Evolutionary conservation across 257 asterid genomes (phyloP).

Genomic region (Forsythia suspensa): DNA sequence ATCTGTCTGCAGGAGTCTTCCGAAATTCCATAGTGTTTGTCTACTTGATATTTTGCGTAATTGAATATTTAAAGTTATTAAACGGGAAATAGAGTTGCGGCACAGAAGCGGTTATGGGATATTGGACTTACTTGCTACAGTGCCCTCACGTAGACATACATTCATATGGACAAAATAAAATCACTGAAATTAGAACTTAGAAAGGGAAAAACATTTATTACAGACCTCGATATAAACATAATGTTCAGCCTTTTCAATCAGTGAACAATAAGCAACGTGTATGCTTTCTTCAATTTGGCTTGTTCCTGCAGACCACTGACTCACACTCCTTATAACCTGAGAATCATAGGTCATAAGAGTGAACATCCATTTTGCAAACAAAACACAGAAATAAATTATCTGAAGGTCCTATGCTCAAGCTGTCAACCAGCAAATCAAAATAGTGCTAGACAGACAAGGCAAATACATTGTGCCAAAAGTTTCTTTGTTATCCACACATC

Average conservation of each 20-base stretch:
- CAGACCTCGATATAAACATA: conserved; percentile 87
- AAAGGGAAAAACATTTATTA: conserved; percentile 8
- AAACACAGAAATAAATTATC: conserved; percentile 4
- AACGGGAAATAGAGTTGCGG: neutral
- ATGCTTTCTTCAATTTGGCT: conserved; percentile 94
- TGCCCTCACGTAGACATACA: neutral
- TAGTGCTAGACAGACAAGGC: neutral
- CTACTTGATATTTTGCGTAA: neutral
- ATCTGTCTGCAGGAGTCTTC: neutral
- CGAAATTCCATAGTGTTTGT: neutral
- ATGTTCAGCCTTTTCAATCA: conserved; percentile 91
- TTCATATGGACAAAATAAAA: neutral
- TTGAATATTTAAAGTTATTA: neutral
- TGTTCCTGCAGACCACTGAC: conserved; percentile 99
- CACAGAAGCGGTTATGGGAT: neutral
- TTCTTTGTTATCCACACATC: conserved; percentile 1
- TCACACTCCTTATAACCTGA: conserved; percentile 90
- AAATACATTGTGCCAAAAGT: conserved; percentile 6
- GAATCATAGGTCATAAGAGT: conserved; percentile 30
- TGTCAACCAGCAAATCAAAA: conserved; percentile 16
- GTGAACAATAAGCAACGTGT: conserved; percentile 87
- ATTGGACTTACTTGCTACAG: neutral
- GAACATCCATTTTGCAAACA: conserved; percentile 20
- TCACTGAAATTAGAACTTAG: neutral
- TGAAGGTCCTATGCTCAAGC: conserved; percentile 12